Conservation (phyloP, 2,329 filamentous ascomycete species). For the Fonsecaea monophora region DNA sequence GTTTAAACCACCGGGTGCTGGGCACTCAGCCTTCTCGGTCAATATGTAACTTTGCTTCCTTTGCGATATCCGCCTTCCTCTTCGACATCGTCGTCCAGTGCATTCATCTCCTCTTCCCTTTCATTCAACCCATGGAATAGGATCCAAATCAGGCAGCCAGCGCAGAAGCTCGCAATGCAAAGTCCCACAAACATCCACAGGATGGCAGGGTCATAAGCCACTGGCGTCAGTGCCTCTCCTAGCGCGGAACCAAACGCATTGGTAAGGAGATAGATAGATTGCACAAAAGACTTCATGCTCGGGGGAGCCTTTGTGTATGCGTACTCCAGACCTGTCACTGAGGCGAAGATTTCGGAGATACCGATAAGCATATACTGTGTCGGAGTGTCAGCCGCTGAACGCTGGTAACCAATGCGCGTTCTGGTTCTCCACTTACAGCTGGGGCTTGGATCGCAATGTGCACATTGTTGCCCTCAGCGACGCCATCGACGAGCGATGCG, state of each 20-base stretch:
- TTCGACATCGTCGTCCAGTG: neutral
- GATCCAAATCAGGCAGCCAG: constrained; percentile 11
- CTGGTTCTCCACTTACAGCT: constrained; percentile 36
- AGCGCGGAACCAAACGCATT: constrained; percentile 66
- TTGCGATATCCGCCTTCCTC: neutral
- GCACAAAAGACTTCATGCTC: constrained; percentile 69
- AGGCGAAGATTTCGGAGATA: constrained; percentile 65
- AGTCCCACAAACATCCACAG: constrained; percentile 60
- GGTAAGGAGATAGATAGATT: constrained; percentile 64
- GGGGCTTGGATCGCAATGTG: constrained; percentile 56
- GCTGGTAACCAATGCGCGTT: neutral
- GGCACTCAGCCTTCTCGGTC: neutral
- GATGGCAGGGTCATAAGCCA: constrained; percentile 64
- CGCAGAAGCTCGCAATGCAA: constrained; percentile 2
- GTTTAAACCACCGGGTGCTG: neutral
- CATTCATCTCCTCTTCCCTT: constrained; percentile 48
- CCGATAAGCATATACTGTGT: constrained; percentile 51
- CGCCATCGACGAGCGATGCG: constrained; percentile 45
- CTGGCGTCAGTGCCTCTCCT: constrained; percentile 44
- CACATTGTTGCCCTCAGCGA: constrained; percentile 48
- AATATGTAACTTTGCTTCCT: neutral
- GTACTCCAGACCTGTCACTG: constrained; percentile 73
- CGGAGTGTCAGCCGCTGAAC: neutral
- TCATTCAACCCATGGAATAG: constrained; percentile 14
- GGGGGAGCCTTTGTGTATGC: constrained; percentile 74